Evolutionary conservation across 805 yeast species (phyloP), one percentile per base, ranked within the genome.

Genomic region (Candida manassasensis): DNA sequence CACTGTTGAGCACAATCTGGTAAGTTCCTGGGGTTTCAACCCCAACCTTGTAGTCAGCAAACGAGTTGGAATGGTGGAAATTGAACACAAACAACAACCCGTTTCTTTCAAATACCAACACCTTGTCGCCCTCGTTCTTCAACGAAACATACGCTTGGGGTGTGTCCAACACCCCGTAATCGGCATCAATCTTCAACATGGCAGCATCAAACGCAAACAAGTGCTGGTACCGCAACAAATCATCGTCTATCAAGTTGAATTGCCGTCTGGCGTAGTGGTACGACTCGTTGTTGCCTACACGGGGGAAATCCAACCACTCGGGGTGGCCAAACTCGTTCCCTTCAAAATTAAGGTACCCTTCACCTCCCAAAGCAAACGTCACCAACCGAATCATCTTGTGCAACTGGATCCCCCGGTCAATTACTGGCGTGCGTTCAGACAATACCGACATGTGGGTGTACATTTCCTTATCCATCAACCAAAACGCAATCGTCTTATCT

Each of bases 271-370:
- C 96, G 53, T 93, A 90, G 62, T 85, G 93, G 62, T 84, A 90
- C 13, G 93, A 81, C 56, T 87, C 88, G 18, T 73, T 73, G 60
- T 90, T 93, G 22, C 96, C 96, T 19, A 45, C 81, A 51, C 96
- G 79, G 10, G 98, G 97, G 71, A 90, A 93, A 60, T 90, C 98
- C 35, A 93, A 74, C 98, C 98, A 90, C 57, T 90, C 98, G 3
- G 97, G 98, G 52, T 90, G 98, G 12, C 98, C 98, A 64, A 93
- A 90, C 62, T 90, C 98, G 53, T 90, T 90, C 39, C 98, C 97
- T 68, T 90, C 97, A 57, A 90, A 90, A 57, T 89, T 90, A 54
- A 90, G 73, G 54, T 90, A 90, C 0, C 95, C 96, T 61, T 90
- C 97, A 38, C 98, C 98, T 31, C 97, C 97, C n/a, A 90, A 68